phyloP scores from a whole-genome alignment of 2,329 filamentous ascomycete genomes.

The Phialophora tarda region DNA sequence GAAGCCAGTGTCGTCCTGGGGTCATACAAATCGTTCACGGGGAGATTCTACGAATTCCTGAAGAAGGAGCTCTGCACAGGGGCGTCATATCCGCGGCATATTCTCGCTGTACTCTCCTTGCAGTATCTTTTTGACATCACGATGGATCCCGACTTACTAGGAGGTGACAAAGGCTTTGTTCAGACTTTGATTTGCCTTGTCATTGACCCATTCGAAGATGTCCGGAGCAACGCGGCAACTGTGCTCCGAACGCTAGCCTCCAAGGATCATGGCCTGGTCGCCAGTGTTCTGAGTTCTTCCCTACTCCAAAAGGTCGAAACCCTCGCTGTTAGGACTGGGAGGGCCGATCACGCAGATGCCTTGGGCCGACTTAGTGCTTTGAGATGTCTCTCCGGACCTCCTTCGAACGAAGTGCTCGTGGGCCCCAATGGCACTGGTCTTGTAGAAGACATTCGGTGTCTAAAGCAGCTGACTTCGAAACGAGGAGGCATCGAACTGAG shows the following conservation, averaged over 20 bases:
- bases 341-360: conserved; percentile 91
- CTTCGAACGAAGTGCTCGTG: neutral
- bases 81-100: conserved; percentile 87
- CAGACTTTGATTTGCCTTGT: conserved; percentile 76
- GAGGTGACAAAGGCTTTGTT: conserved; percentile 44
- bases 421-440: neutral
- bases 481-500: conserved; percentile 9
- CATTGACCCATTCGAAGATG: conserved; percentile 91
- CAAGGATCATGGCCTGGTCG: conserved; percentile 7
- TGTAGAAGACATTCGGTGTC: neutral
- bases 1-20: conserved; percentile 9
- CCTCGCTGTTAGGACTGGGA: conserved; percentile 71
- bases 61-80: conserved; percentile 75
- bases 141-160: conserved; percentile 30
- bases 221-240: conserved; percentile 64
- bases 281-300: conserved; percentile 48
- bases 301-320: conserved; percentile 57
- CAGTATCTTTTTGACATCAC: conserved; percentile 55
- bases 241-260: conserved; percentile 46
- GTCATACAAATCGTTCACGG: conserved; percentile 28
- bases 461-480: conserved; percentile 14
- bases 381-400: neutral
- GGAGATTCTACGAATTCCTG: conserved; percentile 28
- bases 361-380: conserved; percentile 60
- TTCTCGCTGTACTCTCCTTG: conserved; percentile 76